A percentile compares a stretch with the other conserved stretches of the same genome.
These are phyloP conservation scores for Exidia glandulosa DNA, from an alignment of 768 basidiomycete genomes.

Conservation along the genomic window DNA sequence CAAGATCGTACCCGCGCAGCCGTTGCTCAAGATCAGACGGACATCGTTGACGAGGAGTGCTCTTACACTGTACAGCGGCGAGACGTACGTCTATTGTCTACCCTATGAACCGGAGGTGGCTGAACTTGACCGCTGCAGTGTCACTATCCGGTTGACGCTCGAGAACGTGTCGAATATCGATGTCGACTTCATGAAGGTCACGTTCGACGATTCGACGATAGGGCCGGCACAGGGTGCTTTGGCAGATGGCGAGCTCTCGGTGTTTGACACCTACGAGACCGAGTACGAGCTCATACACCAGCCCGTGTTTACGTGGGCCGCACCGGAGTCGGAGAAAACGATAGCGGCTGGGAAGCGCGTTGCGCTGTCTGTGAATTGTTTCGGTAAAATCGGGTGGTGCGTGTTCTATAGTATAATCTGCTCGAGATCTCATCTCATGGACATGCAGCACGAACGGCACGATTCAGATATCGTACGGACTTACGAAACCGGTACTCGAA, in stretches of 20 bases:
- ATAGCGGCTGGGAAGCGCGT: conserved; percentile 64
- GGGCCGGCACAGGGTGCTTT: conserved; percentile 64
- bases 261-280: conserved; percentile 83
- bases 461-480: conserved; percentile 76
- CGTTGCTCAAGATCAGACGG: conserved; percentile 73
- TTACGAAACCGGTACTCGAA: conserved; percentile 21
- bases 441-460: conserved; percentile 67
- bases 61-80: conserved; percentile 91
- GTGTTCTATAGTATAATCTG: no score
- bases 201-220: conserved; percentile 86
- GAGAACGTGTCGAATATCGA: conserved; percentile 81
- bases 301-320: conserved; percentile 70
- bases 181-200: conserved; percentile 75
- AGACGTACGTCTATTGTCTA: conserved; percentile 44
- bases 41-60: conserved; percentile 90
- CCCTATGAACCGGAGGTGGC: background rate
- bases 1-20: conserved; percentile 77
- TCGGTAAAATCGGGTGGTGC: conserved; percentile 89
- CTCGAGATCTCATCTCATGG: background rate
- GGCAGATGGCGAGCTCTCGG: conserved; percentile 66
- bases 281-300: conserved; percentile 68
- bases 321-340: conserved; percentile 26
- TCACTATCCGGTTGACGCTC: conserved; percentile 70
- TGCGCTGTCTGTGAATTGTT: conserved; percentile 59
- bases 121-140: conserved; percentile 35